Base-by-base conservation (phyloP, 2,329 filamentous ascomycete species). In the Botrytis fragariae region DNA sequence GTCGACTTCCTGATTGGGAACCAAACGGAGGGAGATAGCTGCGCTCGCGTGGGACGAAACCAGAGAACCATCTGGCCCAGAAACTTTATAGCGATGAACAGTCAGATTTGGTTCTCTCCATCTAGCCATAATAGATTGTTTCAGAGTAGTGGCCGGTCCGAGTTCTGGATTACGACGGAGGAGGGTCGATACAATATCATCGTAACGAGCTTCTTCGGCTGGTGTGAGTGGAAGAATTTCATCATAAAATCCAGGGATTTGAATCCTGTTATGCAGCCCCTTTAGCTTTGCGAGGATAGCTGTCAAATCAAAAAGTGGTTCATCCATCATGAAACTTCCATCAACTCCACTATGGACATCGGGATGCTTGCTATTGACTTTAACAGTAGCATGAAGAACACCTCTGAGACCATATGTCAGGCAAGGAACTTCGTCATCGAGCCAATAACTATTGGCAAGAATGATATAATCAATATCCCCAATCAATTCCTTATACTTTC, bases 311-410 rank as follows among this genome's bases (percentile, higher is more conserved):
- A 97, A 97, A 14, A 98, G 85, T 0, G 95, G 93, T 80, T 99
- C 96, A 74, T 97, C 93, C 74, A 96, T 89, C 83, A 97, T 88
- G 75, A 93, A 90, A 74, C 94, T 97, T 57, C 96, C 96, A 79
- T 98, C 95, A n/a, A 99, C 95, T 79, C 96, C 96, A 75, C 94
- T 97, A 82, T 99, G 96, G 2, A 97, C 87, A 82, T 99, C 96
- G 0, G 95, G 94, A 75, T 93, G 90, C 69, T 90, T 89, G 73
- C 94, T 97, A 76, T 97, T 92, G 39, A 99, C 90, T 75, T 94
- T 92, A 9, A 98, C 88, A 0, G 94, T 97, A 8, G 95, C 95
- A 81, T 98, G 95, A 35, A 99, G 91, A 39, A 99, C 95, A 37
- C 96, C 96, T 67, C 96, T 90, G 10, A 98, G 87, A 1, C 96